These are phyloP conservation scores for Monilinia fructicola DNA, from an alignment of 2,329 filamentous ascomycete genomes.

Conservation along the genomic window DNA sequence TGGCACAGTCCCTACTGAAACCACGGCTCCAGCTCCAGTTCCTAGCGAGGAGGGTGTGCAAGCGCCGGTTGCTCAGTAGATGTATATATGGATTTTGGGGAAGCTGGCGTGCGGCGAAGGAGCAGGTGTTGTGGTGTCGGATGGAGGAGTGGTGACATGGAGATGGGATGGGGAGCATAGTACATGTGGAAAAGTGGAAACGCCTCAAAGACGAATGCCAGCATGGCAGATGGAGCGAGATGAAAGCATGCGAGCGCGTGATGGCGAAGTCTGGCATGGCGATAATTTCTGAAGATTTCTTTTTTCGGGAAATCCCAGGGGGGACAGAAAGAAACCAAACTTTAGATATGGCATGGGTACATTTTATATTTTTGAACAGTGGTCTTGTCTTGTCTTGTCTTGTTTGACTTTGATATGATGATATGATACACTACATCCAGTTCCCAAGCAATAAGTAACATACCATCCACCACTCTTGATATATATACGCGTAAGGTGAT, in stretches of 20 bases:
- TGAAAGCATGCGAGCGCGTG: slow-evolving; percentile 1
- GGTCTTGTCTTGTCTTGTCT: neutral
- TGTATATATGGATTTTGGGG: slow-evolving; percentile 23
- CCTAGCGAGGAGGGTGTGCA: slow-evolving; percentile 33
- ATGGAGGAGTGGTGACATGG: neutral
- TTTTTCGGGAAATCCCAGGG: neutral
- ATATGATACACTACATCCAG: too few species aligned
- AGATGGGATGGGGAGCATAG: slow-evolving; percentile 1
- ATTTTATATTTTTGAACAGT: neutral
- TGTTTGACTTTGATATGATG: neutral
- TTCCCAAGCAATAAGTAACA: too few species aligned
- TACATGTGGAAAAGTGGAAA: slow-evolving; percentile 5
- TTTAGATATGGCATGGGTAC: slow-evolving; percentile 19
- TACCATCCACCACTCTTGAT: too few species aligned
- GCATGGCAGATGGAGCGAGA: neutral
- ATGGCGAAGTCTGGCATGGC: neutral
- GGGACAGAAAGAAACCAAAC: slow-evolving; percentile 8
- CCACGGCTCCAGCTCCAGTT: slow-evolving; percentile 28
- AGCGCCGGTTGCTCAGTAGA: slow-evolving; percentile 30
- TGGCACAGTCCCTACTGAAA: slow-evolving; percentile 31
- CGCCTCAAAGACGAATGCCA: neutral
- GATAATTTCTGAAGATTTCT: neutral
- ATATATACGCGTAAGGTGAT: too few species aligned
- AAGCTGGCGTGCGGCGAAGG: neutral
- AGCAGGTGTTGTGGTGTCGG: slow-evolving; percentile 3